These are phyloP conservation scores for Lunasporangiospora selenospora DNA, from an alignment of 192 early-diverging fungal species.

Conservation along the genomic window DNA sequence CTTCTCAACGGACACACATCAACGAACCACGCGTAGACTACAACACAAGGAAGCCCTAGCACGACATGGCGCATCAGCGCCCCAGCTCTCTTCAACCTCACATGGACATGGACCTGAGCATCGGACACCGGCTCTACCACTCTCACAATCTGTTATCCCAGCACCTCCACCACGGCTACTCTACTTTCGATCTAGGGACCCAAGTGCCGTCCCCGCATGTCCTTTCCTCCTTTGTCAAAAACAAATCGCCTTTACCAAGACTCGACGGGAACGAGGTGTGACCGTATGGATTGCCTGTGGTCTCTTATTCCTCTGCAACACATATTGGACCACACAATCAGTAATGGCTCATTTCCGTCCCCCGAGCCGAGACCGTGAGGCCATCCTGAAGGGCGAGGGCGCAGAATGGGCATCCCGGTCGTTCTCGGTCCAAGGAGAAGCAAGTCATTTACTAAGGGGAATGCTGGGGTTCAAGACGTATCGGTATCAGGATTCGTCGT, in stretches of 20 bases:
- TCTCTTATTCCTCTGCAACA: conserved; percentile 41
- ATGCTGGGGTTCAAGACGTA: conserved; percentile 38
- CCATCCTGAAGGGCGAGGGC: not conserved
- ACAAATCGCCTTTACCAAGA: conserved; percentile 29
- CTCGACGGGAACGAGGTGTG: conserved; percentile 34
- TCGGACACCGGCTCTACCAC: conserved; percentile 4
- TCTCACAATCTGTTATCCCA: conserved; percentile 17
- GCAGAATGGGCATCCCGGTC: not conserved
- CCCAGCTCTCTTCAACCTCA: not conserved
- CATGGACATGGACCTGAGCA: not conserved
- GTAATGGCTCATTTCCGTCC: conserved; percentile 20
- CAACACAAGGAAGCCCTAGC: conserved; percentile 23
- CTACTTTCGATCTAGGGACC: conserved; percentile 31
- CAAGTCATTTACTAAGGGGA: conserved; percentile 26
- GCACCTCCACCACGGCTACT: conserved; percentile 36
- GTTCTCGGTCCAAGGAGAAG: conserved; percentile 22
- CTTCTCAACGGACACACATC: no score
- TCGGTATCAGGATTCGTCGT: conserved; percentile 20
- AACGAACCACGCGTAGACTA: conserved; percentile 14
- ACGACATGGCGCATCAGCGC: conserved; percentile 18
- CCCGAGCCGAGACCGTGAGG: conserved; percentile 1
- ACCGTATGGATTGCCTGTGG: conserved; percentile 42
- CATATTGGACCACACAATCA: conserved; percentile 39
- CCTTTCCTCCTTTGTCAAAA: conserved; percentile 38
- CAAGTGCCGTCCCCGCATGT: conserved; percentile 31